These are phyloP conservation scores for Colletotrichum magnum DNA, from an alignment of 2,329 filamentous ascomycete species.

Conservation along the genomic window DNA sequence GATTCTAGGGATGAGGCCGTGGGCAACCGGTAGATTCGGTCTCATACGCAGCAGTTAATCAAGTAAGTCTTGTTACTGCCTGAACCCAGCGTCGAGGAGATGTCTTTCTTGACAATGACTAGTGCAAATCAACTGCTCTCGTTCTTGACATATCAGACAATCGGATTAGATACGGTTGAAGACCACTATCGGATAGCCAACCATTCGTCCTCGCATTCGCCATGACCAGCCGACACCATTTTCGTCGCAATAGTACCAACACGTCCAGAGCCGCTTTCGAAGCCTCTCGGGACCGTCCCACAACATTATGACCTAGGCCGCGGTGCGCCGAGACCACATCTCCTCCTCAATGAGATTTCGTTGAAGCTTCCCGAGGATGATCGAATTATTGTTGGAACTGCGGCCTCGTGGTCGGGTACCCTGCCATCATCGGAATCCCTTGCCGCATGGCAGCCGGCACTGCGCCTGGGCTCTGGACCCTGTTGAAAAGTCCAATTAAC, in stretches of 20 bases:
- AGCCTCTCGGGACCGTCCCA: not conserved
- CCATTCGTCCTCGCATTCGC: conserved; percentile 16
- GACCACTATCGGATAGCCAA: conserved; percentile 23
- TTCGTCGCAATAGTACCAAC: conserved; percentile 1
- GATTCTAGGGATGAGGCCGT: no score
- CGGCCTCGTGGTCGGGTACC: conserved; percentile 54
- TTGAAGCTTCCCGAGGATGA: not conserved
- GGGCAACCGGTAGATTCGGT: no score
- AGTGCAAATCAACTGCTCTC: conserved; percentile 5
- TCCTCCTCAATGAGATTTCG: not conserved
- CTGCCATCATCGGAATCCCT: conserved; percentile 53
- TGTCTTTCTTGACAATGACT: not conserved
- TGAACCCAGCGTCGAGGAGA: not conserved
- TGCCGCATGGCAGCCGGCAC: conserved; percentile 48
- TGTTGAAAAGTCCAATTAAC: conserved; percentile 84
- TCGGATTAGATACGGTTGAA: conserved; percentile 28
- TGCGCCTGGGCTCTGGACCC: conserved; percentile 54
- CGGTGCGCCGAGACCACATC: not conserved
- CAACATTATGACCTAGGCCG: not conserved
- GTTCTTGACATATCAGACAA: conserved; percentile 12
- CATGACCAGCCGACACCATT: conserved; percentile 31
- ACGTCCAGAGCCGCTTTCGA: not conserved
- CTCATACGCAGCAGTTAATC: no score
- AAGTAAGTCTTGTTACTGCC: no score
- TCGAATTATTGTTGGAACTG: conserved; percentile 49